A percentile compares a stretch with the other conserved stretches of the same genome.
These are phyloP conservation scores for Inga oerstediana DNA, from an alignment of 306 rosid genomes.

Conservation along the genomic window DNA sequence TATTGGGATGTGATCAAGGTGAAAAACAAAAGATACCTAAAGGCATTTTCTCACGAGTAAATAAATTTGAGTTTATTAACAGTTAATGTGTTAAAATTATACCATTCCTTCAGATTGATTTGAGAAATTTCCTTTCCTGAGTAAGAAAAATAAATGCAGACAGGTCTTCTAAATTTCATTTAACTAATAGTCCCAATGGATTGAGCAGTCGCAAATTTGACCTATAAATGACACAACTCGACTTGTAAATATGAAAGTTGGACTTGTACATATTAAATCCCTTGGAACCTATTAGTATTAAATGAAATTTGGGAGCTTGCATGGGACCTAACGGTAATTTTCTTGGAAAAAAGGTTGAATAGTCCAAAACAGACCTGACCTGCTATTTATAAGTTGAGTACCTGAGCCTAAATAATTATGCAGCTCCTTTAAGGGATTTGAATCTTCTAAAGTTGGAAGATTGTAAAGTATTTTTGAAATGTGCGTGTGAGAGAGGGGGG, in stretches of 20 bases:
- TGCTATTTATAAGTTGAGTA: constrained; percentile 8
- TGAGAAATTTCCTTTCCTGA: neutral
- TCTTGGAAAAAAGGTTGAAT: neutral
- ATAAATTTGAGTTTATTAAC: constrained; percentile 3
- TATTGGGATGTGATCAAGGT: constrained; percentile 8
- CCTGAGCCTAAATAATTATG: constrained; percentile 6
- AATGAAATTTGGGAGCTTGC: neutral
- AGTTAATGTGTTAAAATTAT: neutral
- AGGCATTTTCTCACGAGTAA: constrained; percentile 8
- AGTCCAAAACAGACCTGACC: constrained; percentile 12
- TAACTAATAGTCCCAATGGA: neutral
- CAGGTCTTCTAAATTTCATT: neutral
- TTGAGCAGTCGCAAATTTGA: neutral
- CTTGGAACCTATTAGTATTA: neutral
- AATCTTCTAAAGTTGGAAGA: neutral
- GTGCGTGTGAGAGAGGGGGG: neutral
- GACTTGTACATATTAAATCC: neutral
- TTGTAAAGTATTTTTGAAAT: neutral
- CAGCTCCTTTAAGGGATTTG: constrained; percentile 5
- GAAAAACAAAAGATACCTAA: constrained; percentile 13
- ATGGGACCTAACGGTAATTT: neutral
- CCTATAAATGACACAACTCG: neutral
- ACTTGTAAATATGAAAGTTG: neutral
- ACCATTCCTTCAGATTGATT: constrained; percentile 7
- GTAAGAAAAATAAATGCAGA: neutral